Conservation (phyloP, 306 rosid genomes). For the Prunus dulcis region DNA sequence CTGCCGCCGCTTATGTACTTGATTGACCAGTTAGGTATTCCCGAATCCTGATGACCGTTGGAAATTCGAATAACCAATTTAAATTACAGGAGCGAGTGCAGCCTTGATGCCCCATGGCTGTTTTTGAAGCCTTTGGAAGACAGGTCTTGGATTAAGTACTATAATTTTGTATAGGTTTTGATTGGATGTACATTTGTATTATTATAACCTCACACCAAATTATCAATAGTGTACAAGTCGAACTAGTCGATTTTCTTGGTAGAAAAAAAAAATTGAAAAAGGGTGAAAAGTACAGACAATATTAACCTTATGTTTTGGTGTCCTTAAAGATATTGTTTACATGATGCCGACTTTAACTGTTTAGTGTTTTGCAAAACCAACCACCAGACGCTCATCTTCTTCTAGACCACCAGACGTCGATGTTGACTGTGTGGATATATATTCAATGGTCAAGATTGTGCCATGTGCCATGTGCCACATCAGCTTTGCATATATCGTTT, state of each 20-base stretch:
- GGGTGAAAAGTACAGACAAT: slow-evolving; percentile 15
- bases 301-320: not conserved
- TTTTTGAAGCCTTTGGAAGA: slow-evolving; percentile 27
- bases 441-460: no score
- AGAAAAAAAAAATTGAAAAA: not conserved
- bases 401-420: no score
- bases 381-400: no score
- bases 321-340: not conserved
- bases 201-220: slow-evolving; percentile 39
- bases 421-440: no score
- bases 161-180: slow-evolving; percentile 69
- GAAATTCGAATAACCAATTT: slow-evolving; percentile 25
- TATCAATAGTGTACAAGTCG: slow-evolving; percentile 39
- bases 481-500: no score
- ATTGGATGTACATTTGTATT: slow-evolving; percentile 63
- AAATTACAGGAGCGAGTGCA: slow-evolving; percentile 17
- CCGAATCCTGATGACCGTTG: slow-evolving; percentile 18
- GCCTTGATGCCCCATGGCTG: slow-evolving; percentile 23
- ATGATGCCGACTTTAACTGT: no score
- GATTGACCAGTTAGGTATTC: slow-evolving; percentile 38
- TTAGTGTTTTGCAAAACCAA: no score
- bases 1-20: slow-evolving; percentile 42
- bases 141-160: slow-evolving; percentile 20
- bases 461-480: no score
- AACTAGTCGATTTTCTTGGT: slow-evolving; percentile 32